Base-by-base conservation (phyloP, 202 grass and related monocot genomes). In the Setaria italica region DNA sequence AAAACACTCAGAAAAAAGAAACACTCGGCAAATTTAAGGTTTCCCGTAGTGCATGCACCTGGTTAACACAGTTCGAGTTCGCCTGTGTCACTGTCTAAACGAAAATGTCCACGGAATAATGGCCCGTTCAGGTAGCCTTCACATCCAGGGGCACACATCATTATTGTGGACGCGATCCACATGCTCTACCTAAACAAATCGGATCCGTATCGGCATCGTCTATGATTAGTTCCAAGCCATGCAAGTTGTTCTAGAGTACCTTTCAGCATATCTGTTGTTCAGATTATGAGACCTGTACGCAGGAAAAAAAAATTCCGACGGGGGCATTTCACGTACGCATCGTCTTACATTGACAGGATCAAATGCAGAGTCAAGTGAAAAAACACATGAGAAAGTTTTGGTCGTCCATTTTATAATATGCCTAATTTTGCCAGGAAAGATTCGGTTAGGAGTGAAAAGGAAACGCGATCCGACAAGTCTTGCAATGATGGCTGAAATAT, bases 181-280 rank as follows among this genome's bases (percentile, higher is more conserved):
- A 50, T 85, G 63, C 20, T 78, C 13, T 2, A 17, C 62, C 29
- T 67, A 77, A 77, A 68, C 56, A 70, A 58, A 68, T 85, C 45
- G 37, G n/a, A 78, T n/a, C 9, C 46, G 55, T 57, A 57, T 57
- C 55, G 10, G 15, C 14, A 74, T 41, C 32, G 15, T 41, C 20
- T 13, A 59, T 56, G 30, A 63, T 85, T 67, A 68, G 35, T 39
- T 76, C 35, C 11, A 32, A 19, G 37, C 16, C 62, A 68, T 46
- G 48, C 59, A 39, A 55, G 71, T 42, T 73, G 45, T 51, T 76
- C 29, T 33, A 2, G 45, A 29, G 34, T 25, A 54, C 33, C 45
- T 74, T 83, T 83, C 58, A 4, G 15, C 19, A 10, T 37, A 7
- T 48, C 45, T 64, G 41, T 25, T 69, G 14, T 41, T 68, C 20